Evolutionary conservation across 73 alveolate genomes (phyloP).

Genomic region (Tetrahymena thermophila): DNA sequence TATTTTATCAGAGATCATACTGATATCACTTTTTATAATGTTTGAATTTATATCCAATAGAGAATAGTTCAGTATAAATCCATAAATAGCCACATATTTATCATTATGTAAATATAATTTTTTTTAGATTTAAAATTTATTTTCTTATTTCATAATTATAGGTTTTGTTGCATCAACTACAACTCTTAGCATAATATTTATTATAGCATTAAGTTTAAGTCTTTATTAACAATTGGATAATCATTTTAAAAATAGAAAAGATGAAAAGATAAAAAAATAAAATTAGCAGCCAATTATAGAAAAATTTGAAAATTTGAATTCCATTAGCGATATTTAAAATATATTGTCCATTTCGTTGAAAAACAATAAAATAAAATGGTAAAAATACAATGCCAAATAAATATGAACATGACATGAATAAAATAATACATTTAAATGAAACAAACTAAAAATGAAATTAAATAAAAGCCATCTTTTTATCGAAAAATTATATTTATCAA

Average conservation of each 20-base stretch:
- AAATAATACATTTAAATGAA: no score
- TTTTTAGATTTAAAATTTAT: no score
- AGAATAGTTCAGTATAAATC: no score
- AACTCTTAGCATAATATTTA: not conserved
- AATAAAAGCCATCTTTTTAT: no score
- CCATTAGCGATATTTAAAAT: not conserved
- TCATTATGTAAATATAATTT: not conserved
- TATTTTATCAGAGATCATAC: not conserved
- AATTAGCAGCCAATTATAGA: not conserved
- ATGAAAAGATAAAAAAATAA: no score
- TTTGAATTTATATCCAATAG: not conserved
- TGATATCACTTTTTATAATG: not conserved
- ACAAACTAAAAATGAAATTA: no score
- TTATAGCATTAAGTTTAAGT: not conserved
- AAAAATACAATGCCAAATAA: no score
- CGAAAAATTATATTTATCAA: no score
- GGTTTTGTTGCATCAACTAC: not conserved
- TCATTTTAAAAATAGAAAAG: no score
- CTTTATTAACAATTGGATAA: not conserved
- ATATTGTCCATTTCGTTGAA: not conserved
- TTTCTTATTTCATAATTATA: no score
- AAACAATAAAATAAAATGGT: not conserved
- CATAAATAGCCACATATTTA: not conserved
- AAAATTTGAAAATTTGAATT: no score
- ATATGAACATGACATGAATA: no score